phyloP scores from a whole-genome alignment of 2,329 filamentous ascomycete species.

The Fusarium cicatricum region DNA sequence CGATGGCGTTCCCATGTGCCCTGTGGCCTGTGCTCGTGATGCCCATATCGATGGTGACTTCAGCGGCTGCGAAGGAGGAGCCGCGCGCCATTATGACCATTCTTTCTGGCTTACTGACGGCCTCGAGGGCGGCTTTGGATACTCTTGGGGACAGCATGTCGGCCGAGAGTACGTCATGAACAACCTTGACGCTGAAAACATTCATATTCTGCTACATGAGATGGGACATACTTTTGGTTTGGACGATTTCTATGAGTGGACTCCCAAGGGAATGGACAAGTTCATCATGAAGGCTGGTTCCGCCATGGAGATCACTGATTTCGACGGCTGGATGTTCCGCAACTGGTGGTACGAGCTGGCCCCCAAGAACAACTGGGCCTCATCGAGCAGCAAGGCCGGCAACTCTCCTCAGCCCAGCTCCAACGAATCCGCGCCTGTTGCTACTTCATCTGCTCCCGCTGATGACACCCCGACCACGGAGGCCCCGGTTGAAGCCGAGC shows the following conservation, averaged over 20 bases:
- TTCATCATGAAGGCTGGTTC: slow-evolving; percentile 58
- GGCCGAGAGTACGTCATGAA: slow-evolving; percentile 55
- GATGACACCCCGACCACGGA: neutral
- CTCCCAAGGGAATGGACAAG: slow-evolving; percentile 49
- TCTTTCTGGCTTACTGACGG: slow-evolving; percentile 57
- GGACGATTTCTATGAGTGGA: slow-evolving; percentile 58
- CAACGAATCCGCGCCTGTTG: neutral
- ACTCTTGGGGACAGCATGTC: slow-evolving; percentile 56
- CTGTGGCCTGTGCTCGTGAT: slow-evolving; percentile 49
- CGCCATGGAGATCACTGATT: slow-evolving; percentile 53
- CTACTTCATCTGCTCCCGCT: neutral
- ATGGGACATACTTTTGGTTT: slow-evolving; percentile 54
- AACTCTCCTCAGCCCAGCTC: neutral
- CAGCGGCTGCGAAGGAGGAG: slow-evolving; percentile 45
- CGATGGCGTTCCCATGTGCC: slow-evolving; percentile 52
- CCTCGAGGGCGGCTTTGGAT: slow-evolving; percentile 53
- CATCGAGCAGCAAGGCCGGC: neutral
- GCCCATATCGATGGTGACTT: slow-evolving; percentile 55
- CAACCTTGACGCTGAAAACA: slow-evolving; percentile 47
- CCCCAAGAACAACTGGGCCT: slow-evolving; percentile 37
- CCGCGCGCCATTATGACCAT: slow-evolving; percentile 52
- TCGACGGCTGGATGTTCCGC: slow-evolving; percentile 58
- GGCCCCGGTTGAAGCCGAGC: neutral
- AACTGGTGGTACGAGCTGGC: slow-evolving; percentile 54
- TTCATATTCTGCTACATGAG: slow-evolving; percentile 57